Conservation (phyloP, 495 filamentous ascomycete species). For the Aspergillus affinis region DNA sequence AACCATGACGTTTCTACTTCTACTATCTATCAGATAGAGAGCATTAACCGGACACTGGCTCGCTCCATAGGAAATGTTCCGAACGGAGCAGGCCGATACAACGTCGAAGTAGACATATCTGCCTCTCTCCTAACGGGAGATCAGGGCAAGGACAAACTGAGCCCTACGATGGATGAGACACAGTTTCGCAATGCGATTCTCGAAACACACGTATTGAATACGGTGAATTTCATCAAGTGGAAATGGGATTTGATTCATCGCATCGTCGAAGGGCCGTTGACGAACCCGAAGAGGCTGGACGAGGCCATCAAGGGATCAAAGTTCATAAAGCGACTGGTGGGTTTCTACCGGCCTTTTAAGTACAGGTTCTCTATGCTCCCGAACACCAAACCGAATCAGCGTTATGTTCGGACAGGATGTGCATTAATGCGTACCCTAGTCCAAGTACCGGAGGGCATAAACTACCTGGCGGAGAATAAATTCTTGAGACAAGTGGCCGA, state of each 20-base stretch:
- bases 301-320: conserved; percentile 94
- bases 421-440: conserved; percentile 82
- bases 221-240: conserved; percentile 89
- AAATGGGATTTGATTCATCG: conserved; percentile 90
- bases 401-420: conserved; percentile 88
- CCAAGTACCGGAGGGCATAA: conserved; percentile 77
- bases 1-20: conserved; percentile 77
- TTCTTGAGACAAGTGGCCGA: conserved; percentile 90
- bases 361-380: conserved; percentile 84
- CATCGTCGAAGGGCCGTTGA: conserved; percentile 89
- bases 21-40: conserved; percentile 95
- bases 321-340: conserved; percentile 90
- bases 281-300: conserved; percentile 87
- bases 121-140: conserved; percentile 50
- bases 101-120: conserved; percentile 48
- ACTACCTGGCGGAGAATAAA: conserved; percentile 88
- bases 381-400: conserved; percentile 89
- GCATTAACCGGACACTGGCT: conserved; percentile 90
- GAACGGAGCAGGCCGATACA: conserved; percentile 41
- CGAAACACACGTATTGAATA: conserved; percentile 82
- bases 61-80: conserved; percentile 56
- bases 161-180: conserved; percentile 78
- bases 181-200: conserved; percentile 82
- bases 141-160: conserved; percentile 68
- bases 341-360: conserved; percentile 96